Evolutionary conservation across 139 green algal genomes (phyloP).

Genomic region (Gonium pectorale): DNA sequence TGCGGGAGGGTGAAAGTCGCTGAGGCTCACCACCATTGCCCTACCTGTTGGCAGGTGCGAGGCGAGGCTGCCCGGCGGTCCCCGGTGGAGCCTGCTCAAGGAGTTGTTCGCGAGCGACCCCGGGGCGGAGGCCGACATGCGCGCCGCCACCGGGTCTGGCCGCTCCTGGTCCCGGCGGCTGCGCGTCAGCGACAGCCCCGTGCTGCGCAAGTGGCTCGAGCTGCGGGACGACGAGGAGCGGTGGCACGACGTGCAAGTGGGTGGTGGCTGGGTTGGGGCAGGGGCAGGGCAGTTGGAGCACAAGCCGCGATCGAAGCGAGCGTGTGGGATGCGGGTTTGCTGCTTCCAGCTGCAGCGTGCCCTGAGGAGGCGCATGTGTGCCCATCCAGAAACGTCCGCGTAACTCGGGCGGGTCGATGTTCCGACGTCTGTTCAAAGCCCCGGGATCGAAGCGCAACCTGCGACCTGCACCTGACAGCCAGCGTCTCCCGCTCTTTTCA

Average conservation of each 20-base stretch:
- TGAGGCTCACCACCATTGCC: not conserved
- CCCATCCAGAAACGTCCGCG: no score
- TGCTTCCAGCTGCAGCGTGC: no score
- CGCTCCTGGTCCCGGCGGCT: constrained; percentile 2
- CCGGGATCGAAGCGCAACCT: no score
- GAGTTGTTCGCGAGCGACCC: not conserved
- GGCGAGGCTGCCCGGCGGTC: not conserved
- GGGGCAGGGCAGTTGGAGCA: not conserved
- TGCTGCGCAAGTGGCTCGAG: constrained; percentile 22
- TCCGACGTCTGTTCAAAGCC: no score
- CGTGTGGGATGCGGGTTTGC: no score
- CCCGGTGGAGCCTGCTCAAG: constrained; percentile 25
- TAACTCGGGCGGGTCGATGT: no score
- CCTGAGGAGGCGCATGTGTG: no score
- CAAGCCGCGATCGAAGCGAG: no score
- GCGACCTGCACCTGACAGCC: no score
- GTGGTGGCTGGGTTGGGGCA: not conserved
- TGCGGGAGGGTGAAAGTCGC: not conserved
- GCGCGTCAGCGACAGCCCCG: constrained; percentile 11
- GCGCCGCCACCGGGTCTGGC: not conserved
- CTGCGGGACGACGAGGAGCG: not conserved
- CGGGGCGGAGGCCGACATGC: constrained; percentile 19
- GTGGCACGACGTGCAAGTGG: constrained; percentile 40
- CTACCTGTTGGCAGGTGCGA: not conserved
- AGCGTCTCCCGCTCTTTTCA: no score